phyloP scores from a whole-genome alignment of 2,329 filamentous ascomycete genomes.

The Hypoxylon sp. region DNA sequence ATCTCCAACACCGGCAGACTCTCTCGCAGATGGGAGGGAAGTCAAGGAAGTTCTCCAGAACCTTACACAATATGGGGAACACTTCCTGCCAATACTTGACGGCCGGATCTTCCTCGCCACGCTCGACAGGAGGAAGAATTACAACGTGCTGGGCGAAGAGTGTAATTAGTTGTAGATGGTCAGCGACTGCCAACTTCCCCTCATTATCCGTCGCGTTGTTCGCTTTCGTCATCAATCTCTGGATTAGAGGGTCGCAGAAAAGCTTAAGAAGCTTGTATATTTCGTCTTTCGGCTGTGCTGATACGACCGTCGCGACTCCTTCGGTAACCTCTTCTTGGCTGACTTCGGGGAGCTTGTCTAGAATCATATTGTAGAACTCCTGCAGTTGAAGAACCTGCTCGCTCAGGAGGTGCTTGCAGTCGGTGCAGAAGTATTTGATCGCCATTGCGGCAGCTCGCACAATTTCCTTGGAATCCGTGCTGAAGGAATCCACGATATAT shows the following conservation, averaged over 20 bases:
- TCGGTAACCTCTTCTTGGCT: constrained; percentile 98
- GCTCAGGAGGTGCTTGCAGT: constrained; percentile 89
- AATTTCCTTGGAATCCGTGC: constrained; percentile 90
- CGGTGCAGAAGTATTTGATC: constrained; percentile 97
- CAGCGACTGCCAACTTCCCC: constrained; percentile 88
- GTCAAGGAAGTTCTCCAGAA: constrained; percentile 87
- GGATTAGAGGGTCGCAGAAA: constrained; percentile 92
- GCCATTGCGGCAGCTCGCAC: constrained; percentile 91
- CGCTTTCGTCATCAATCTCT: constrained; percentile 87
- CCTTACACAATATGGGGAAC: constrained; percentile 86
- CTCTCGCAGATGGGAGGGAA: constrained; percentile 93
- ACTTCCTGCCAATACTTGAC: constrained; percentile 98
- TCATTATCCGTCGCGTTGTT: constrained; percentile 87
- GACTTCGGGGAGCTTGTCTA: constrained; percentile 85
- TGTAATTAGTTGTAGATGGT: constrained; percentile 92
- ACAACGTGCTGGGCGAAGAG: constrained; percentile 85
- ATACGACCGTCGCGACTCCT: constrained; percentile 92
- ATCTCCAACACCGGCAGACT: constrained; percentile 94
- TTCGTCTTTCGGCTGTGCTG: constrained; percentile 84
- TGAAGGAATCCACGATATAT: constrained; percentile 95
- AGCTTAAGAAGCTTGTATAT: constrained; percentile 89
- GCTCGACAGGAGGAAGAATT: constrained; percentile 78
- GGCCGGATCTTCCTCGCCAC: constrained; percentile 84
- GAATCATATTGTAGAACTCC: constrained; percentile 89
- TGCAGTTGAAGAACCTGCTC: constrained; percentile 89